phyloP scores from a whole-genome alignment of 805 yeast species.

The Metschnikowia gelsemii region DNA sequence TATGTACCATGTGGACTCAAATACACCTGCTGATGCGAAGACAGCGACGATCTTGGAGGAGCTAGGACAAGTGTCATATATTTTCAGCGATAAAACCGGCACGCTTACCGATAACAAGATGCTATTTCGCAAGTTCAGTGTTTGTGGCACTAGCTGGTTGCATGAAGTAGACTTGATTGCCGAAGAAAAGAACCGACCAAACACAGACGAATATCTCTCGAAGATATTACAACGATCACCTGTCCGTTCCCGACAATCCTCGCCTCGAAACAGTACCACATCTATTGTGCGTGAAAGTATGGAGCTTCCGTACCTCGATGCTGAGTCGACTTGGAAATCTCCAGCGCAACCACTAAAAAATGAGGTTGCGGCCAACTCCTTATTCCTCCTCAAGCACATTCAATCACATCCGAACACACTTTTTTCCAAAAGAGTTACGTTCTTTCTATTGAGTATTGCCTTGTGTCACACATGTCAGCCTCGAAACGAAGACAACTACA shows the following conservation, averaged over 20 bases:
- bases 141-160: conserved; percentile 86
- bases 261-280: conserved; percentile 30
- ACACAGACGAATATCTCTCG: conserved; percentile 3
- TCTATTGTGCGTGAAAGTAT: conserved; percentile 35
- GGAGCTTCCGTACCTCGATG: conserved; percentile 27
- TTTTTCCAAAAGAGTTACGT: conserved; percentile 70
- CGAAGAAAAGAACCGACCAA: conserved; percentile 21
- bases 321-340: conserved; percentile 44
- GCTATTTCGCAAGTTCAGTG: conserved; percentile 86
- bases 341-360: conserved; percentile 46
- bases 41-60: conserved; percentile 96
- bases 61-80: conserved; percentile 92
- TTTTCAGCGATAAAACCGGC: conserved; percentile 96
- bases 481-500: conserved; percentile 34
- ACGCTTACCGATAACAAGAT: conserved; percentile 92
- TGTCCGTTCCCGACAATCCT: neutral
- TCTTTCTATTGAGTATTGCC: conserved; percentile 79
- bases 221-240: conserved; percentile 3
- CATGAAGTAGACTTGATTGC: conserved; percentile 64
- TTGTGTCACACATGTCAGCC: conserved; percentile 91
- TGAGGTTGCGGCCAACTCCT: conserved; percentile 49
- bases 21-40: conserved; percentile 92
- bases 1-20: conserved; percentile 80
- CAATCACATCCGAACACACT: conserved; percentile 68
- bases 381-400: conserved; percentile 65